phyloP scores from a whole-genome alignment of 2,329 filamentous ascomycete genomes.

The Trichoderma lentiforme region DNA sequence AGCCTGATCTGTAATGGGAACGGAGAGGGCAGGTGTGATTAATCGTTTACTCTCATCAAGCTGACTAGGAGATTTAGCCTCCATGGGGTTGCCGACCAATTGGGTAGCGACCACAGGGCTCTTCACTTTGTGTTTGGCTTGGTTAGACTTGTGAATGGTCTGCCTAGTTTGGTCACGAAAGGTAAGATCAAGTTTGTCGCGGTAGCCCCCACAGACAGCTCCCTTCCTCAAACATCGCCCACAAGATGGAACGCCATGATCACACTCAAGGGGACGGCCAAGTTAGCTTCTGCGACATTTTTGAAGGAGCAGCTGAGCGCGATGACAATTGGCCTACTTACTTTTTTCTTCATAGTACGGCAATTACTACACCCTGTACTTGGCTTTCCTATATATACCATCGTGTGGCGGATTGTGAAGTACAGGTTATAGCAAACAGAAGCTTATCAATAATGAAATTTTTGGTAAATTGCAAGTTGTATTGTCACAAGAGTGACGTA shows the following conservation, averaged over 20 bases:
- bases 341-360: not conserved
- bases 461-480: not conserved
- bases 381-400: not conserved
- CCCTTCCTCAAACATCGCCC: not conserved
- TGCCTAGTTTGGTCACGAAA: not conserved
- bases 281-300: not conserved
- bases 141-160: not conserved
- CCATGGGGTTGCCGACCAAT: not conserved
- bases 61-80: not conserved
- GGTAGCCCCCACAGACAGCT: not conserved
- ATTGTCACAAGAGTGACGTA: not conserved
- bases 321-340: not conserved
- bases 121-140: not conserved
- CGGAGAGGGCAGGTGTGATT: not conserved
- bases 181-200: not conserved
- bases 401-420: not conserved
- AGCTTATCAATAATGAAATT: not conserved
- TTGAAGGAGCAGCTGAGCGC: not conserved
- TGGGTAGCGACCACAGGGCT: not conserved
- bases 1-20: not conserved
- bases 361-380: not conserved
- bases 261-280: not conserved
- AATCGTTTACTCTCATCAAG: not conserved
- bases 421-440: not conserved
- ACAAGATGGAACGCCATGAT: not conserved